Evolutionary conservation across 495 filamentous ascomycete genomes (phyloP), one percentile per base, ranked within the genome.

Genomic region (Cercophora newfieldiana): DNA sequence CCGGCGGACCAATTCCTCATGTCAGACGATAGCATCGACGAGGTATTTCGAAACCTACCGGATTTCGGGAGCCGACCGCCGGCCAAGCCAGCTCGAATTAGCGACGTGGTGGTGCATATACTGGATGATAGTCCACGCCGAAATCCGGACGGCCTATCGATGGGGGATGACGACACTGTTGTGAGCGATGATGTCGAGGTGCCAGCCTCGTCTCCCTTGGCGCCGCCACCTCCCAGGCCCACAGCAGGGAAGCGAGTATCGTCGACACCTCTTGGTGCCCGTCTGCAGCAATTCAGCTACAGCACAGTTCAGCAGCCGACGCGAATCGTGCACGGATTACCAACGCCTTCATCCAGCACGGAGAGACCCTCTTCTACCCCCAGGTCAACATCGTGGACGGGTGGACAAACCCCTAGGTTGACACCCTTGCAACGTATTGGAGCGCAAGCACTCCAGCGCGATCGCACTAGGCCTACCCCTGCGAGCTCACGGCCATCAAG

Each of bases 1-100:
- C 71, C 66, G 28, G 33, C 50, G 6, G 74, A 77, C 7, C 56
- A 59, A 1, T 75, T 79, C 29, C 51, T 80, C 16, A 77, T 80
- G 75, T 83, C 80, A 2, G 80, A 83, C 59, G 80, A 81, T 59
- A 81, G 79, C 0, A 69, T 82, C 61, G 80, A 81, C 18, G 81
- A 82, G 50, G 79, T 73, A 0, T 69, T 83, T 50, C 72, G 69
- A 25, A 76, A 72, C 22, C 71, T 83, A 19, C 80, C 80, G 1
- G 80, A 82, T 31, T 59, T 77, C 4, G 69, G 68, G 16, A 24
- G 8, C 63, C 60, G 47, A 50, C 26, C 26, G 25, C 49, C 44
- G 33, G 29, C 50, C 24, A 65, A 50, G 16, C 30, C 33, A 47
- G 33, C 22, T 30, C 29, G 3, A 30, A 60, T n/a, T 47, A 19